phyloP scores from a whole-genome alignment of 129 eudicot genomes.

The Helichrysum umbraculigerum region DNA sequence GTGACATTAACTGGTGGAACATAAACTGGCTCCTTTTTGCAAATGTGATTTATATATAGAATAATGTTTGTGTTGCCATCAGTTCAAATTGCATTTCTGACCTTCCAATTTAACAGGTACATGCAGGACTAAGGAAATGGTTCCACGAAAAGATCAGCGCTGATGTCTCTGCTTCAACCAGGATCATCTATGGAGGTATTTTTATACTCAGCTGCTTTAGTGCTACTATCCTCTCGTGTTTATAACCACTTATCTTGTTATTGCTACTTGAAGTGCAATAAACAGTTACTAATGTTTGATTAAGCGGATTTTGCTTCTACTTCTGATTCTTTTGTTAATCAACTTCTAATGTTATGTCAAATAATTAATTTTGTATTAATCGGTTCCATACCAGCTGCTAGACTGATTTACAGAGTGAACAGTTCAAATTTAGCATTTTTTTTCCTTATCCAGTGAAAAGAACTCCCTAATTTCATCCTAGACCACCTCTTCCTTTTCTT shows the following conservation, averaged over 20 bases:
- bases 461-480: background rate
- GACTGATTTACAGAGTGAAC: background rate
- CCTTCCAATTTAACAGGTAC: slow-evolving; percentile 55
- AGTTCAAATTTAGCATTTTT: background rate
- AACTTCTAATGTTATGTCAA: background rate
- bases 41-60: background rate
- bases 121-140: slow-evolving; percentile 85
- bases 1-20: background rate
- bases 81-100: background rate
- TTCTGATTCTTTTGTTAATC: background rate
- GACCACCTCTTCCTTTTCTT: background rate
- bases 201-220: background rate
- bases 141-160: slow-evolving; percentile 57
- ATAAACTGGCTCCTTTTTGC: background rate
- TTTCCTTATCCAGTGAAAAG: background rate
- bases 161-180: slow-evolving; percentile 76
- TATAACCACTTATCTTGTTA: background rate
- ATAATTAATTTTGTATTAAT: background rate
- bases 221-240: background rate
- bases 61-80: background rate
- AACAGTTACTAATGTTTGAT: background rate
- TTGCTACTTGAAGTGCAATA: background rate
- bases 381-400: background rate
- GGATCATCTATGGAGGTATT: slow-evolving; percentile 97
- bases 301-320: background rate